Conservation (phyloP, 495 filamentous ascomycete species). For the Aspergillus incahuasiensis region DNA sequence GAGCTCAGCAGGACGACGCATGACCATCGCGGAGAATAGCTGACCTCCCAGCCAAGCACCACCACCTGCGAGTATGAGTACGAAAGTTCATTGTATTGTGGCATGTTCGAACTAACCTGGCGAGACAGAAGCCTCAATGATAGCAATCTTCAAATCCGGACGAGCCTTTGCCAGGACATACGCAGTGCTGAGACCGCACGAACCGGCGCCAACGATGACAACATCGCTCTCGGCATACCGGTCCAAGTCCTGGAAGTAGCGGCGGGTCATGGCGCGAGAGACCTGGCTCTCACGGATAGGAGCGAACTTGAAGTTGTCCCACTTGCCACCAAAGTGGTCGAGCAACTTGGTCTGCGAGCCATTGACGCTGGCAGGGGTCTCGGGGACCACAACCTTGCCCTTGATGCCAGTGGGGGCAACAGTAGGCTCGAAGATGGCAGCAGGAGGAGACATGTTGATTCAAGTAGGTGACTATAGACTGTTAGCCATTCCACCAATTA, state of each 20-base stretch:
- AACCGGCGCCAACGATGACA: conserved; percentile 85
- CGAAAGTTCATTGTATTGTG: not conserved
- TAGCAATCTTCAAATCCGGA: conserved; percentile 85
- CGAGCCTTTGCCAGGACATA: conserved; percentile 80
- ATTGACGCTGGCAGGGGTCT: conserved; percentile 30
- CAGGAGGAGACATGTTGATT: conserved; percentile 71
- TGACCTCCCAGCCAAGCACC: conserved; percentile 92
- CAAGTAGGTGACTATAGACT: conserved; percentile 35
- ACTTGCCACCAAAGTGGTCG: conserved; percentile 60
- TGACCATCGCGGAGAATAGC: conserved; percentile 88
- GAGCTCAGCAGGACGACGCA: conserved; percentile 83
- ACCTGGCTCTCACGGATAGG: conserved; percentile 88
- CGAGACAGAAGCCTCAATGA: conserved; percentile 81
- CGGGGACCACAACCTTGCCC: conserved; percentile 40
- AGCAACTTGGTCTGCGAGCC: conserved; percentile 49
- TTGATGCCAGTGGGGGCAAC: conserved; percentile 42
- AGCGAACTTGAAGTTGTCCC: conserved; percentile 74
- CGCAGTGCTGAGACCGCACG: conserved; percentile 77
- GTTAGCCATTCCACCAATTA: conserved; percentile 37
- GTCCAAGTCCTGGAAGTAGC: conserved; percentile 88
- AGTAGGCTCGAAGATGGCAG: conserved; percentile 48
- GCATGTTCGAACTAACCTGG: conserved; percentile 45
- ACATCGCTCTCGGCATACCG: conserved; percentile 86
- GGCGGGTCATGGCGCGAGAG: conserved; percentile 84
- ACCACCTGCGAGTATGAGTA: conserved; percentile 47